A percentile compares a stretch with the other conserved stretches of the same genome.
Conservation (phyloP, 2,329 filamentous ascomycete genomes). For the Fusarium hainanense region DNA sequence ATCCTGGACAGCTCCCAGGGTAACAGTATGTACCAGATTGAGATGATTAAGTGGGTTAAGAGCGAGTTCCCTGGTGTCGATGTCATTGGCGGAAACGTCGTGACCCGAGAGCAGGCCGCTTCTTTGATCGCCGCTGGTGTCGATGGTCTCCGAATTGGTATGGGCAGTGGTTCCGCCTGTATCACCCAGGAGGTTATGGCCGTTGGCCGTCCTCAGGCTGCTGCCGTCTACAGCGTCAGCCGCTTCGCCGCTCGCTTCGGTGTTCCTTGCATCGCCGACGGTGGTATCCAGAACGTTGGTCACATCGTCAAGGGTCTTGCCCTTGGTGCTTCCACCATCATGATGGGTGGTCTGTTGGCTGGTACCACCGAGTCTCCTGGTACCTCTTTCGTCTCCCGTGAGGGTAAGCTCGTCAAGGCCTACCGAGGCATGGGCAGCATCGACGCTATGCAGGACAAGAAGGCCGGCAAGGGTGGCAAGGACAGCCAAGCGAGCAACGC, state of each 20-base stretch:
- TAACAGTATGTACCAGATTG: slow-evolving; percentile 98
- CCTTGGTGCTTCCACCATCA: slow-evolving; percentile 92
- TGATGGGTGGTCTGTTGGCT: slow-evolving; percentile 98
- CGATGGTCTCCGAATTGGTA: slow-evolving; percentile 96
- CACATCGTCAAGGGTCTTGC: slow-evolving; percentile 99
- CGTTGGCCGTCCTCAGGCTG: slow-evolving; percentile 94
- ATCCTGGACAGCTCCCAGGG: slow-evolving; percentile 96
- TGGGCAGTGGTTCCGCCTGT: slow-evolving; percentile 97
- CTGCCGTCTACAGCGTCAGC: slow-evolving; percentile 89
- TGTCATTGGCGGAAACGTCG: slow-evolving; percentile 98
- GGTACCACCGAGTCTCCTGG: slow-evolving; percentile 98
- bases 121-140: slow-evolving; percentile 91
- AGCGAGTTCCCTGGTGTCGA: slow-evolving; percentile 84
- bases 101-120: slow-evolving; percentile 96
- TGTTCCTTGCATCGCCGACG: slow-evolving; percentile 97
- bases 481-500: slow-evolving; percentile 87
- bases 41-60: slow-evolving; percentile 98
- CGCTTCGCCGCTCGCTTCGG: slow-evolving; percentile 92
- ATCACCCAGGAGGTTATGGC: slow-evolving; percentile 99
- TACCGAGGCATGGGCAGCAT: slow-evolving; percentile 99
- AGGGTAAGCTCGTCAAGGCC: slow-evolving; percentile 98
- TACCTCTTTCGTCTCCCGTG: slow-evolving; percentile 93
- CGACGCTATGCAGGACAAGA: slow-evolving; percentile 99
- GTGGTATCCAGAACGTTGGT: slow-evolving; percentile 97
- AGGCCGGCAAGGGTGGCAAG: slow-evolving; percentile 80